Percentiles rank a stretch among this genome's conserved stretches.
Conservation (phyloP, 2,329 filamentous ascomycete genomes). For the Chrysosphaeria jannelii region DNA sequence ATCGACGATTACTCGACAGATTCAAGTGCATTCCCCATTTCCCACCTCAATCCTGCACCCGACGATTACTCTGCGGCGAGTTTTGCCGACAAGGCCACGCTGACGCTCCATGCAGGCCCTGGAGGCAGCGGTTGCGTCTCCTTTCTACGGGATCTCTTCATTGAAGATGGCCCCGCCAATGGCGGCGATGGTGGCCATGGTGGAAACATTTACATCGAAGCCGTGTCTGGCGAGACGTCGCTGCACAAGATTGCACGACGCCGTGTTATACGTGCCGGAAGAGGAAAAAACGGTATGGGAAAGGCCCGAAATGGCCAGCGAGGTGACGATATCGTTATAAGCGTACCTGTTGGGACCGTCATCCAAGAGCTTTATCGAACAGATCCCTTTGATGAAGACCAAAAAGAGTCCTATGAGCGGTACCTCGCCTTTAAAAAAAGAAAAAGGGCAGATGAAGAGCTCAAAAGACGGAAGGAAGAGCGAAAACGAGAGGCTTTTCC, state of each 20-base stretch:
- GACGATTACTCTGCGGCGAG: conserved; percentile 58
- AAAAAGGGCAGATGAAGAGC: not conserved
- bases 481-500: too few relatives aligned
- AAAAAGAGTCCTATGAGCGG: conserved; percentile 7
- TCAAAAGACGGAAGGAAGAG: not conserved
- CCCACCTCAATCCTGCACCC: conserved; percentile 50
- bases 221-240: conserved; percentile 68
- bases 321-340: conserved; percentile 65
- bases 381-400: conserved; percentile 46
- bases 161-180: conserved; percentile 70
- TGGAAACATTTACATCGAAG: conserved; percentile 83
- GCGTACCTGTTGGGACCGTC: conserved; percentile 78
- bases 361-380: conserved; percentile 52
- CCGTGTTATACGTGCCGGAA: conserved; percentile 41
- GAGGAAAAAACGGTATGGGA: conserved; percentile 52
- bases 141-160: conserved; percentile 72
- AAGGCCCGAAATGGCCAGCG: conserved; percentile 43
- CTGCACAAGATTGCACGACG: conserved; percentile 68
- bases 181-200: conserved; percentile 82
- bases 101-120: conserved; percentile 47
- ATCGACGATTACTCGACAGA: too few relatives aligned
- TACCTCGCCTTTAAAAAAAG: conserved; percentile 1
- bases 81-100: conserved; percentile 61
- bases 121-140: conserved; percentile 87
- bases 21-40: too few relatives aligned